phyloP scores from a whole-genome alignment of 108 stramenopile genomes.

The Skeletonema marinoi region DNA sequence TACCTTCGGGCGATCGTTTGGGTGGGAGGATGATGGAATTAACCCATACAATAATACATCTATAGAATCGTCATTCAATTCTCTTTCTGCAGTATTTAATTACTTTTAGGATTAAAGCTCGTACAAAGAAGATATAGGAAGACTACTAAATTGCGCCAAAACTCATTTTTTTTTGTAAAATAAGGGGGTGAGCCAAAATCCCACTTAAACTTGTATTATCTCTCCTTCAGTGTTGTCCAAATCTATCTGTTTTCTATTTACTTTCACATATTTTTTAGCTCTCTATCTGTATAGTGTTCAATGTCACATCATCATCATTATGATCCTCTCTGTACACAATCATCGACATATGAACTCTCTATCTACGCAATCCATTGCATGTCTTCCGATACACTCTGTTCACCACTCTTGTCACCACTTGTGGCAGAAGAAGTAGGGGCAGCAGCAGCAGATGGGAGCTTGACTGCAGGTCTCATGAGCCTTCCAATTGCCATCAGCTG shows the following conservation, averaged over 20 bases:
- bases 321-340: neutral
- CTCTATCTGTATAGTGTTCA: neutral
- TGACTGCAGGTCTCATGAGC: slow-evolving; percentile 47
- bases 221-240: too few relatives aligned
- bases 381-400: neutral
- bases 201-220: too few relatives aligned
- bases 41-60: too few relatives aligned
- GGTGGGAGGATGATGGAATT: too few relatives aligned
- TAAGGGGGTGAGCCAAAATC: too few relatives aligned
- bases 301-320: neutral
- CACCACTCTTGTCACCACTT: neutral
- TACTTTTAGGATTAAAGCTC: too few relatives aligned
- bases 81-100: too few relatives aligned
- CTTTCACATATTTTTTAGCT: neutral
- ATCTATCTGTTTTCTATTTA: neutral
- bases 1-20: too few relatives aligned
- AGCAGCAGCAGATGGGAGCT: slow-evolving; percentile 10
- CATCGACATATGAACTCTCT: neutral
- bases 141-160: too few relatives aligned
- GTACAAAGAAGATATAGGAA: too few relatives aligned
- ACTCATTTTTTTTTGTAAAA: too few relatives aligned
- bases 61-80: too few relatives aligned
- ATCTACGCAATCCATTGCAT: slow-evolving; percentile 16
- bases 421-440: neutral
- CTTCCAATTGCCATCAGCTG: slow-evolving; percentile 79